phyloP scores from a whole-genome alignment of 1,284 basidiomycete genomes.

The Leccinum insolens region DNA sequence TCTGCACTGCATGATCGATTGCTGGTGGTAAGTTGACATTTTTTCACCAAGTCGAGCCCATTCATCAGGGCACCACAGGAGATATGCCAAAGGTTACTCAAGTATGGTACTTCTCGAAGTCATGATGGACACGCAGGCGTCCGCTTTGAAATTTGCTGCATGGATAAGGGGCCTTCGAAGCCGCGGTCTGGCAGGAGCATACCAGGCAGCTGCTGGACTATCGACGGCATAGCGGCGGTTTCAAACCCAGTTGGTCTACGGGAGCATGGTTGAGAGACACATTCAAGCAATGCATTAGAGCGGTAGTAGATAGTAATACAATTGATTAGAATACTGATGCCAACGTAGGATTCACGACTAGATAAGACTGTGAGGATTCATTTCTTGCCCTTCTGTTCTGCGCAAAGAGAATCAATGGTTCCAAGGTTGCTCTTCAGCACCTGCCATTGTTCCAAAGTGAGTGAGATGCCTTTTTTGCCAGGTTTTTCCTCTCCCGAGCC shows the following conservation, averaged over 20 bases:
- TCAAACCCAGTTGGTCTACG: background rate
- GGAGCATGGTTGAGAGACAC: background rate
- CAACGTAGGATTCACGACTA: background rate
- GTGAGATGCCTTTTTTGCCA: constrained; percentile 80
- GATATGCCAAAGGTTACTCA: constrained; percentile 56
- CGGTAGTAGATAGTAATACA: constrained; percentile 10
- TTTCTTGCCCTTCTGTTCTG: constrained; percentile 42
- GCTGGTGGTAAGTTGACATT: constrained; percentile 62
- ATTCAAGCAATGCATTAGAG: constrained; percentile 5
- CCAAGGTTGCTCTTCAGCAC: constrained; percentile 46
- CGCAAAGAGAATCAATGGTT: constrained; percentile 57
- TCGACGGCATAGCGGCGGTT: constrained; percentile 39
- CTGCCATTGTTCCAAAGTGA: constrained; percentile 76
- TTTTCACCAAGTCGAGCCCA: constrained; percentile 1
- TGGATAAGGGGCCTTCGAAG: constrained; percentile 68
- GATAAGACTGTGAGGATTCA: background rate
- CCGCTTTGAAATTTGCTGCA: constrained; percentile 57
- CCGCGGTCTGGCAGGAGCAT: constrained; percentile 64
- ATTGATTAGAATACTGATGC: background rate
- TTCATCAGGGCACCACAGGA: constrained; percentile 44
- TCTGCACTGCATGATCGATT: constrained; percentile 56
- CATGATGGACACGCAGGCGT: constrained; percentile 71
- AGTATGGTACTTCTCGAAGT: constrained; percentile 56
- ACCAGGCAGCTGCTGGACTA: constrained; percentile 66
- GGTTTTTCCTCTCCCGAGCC: constrained; percentile 68